Evolutionary conservation across 2,329 filamentous ascomycete genomes (phyloP), one percentile per base, ranked within the genome.

Genomic region (Penicillium sp.): DNA sequence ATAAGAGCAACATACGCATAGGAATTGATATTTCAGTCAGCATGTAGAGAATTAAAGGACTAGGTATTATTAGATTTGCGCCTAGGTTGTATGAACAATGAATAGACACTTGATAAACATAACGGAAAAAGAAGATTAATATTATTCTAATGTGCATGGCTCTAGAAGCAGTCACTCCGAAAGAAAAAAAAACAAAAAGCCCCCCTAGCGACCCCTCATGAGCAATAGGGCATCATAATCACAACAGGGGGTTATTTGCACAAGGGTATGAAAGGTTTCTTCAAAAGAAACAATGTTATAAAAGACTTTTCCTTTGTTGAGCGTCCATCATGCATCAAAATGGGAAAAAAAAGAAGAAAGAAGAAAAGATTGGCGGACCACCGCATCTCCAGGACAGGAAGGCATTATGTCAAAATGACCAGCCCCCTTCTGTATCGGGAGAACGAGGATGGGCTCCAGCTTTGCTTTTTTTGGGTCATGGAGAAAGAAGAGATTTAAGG

Each of bases 331-430:
- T 48, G 47, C 56, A 60, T 38, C 53, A 39, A 56, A 58, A 40
- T 46, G 26, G 26, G 56, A 53, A 32, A 40, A 35, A 34, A 60
- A 47, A 57, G 52, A 39, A 46, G 45, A 59, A 59, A 47, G 43
- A 43, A 57, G 39, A 55, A 54, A 53, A 34, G 23, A n/a, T 27
- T 40, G 50, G 40, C 8, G 34, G 47, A 44, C 55, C 55, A 44
- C 51, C 56, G 60, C 56, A 60, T 63, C 60, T 59, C 61, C 60
- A 58, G 61, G 61, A 64, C 47, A 65, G 62, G 58, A 62, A 59
- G 61, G 45, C 47, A 57, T 47, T 36, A 36, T 39, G 39, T 52
- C 26, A 50, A 26, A 41, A 11, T 29, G 58, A 47, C 47, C 53
- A 52, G 51, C 59, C 55, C 54, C 55, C 53, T 57, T 57, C 56